Evolutionary conservation across 306 rosid genomes (phyloP), one percentile per base, ranked within the genome.

Genomic region (Vigna angularis): DNA sequence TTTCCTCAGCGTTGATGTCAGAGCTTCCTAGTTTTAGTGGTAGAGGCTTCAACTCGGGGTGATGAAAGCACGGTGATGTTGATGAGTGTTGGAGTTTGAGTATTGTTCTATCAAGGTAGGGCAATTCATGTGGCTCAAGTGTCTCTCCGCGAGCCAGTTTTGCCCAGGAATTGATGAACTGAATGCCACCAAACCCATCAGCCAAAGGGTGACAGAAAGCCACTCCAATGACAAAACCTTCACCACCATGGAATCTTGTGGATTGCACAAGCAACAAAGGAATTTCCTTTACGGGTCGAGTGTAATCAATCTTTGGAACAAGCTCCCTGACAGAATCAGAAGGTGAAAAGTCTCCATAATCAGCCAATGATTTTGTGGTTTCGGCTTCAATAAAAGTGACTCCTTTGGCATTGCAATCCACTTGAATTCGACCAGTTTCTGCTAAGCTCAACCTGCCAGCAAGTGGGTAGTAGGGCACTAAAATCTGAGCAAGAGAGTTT

Each of bases 381-480:
- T 49, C 2, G 5, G 53, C 53, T 49, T 49, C 17, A 15, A 49
- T 6, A n/a, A 49, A 49, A 4, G 2, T 14, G 0, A 8, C 82
- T 30, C 86, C 86, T 32, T 24, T 77, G 6, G 75, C 75, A 9
- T 72, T 78, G 17, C 73, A 72, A 24, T 68, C 57, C 7, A 77
- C 7, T 18, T 44, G 42, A 7, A 57, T 0, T 30, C 76, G 9
- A 3, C 73, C 80, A 6, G 14, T 45, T 38, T 30, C 10, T 18
- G 42, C 58, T 12, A 40, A 22, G 7, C 28, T 44, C 15, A 72
- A 38, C 6, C 76, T 55, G 6, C 86, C 86, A n/a, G 83, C 86
- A 0, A 77, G 0, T 3, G 79, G 86, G n/a, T 82, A 77, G 40
- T 82, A 82, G 51, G 34, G 48, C 1, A 77, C 82, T 30, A 82